A percentile compares a stretch with the other conserved stretches of the same genome.
Evolutionary conservation across 78 protist species (phyloP).

Genomic region (Mantamonas sphyraenae): DNA sequence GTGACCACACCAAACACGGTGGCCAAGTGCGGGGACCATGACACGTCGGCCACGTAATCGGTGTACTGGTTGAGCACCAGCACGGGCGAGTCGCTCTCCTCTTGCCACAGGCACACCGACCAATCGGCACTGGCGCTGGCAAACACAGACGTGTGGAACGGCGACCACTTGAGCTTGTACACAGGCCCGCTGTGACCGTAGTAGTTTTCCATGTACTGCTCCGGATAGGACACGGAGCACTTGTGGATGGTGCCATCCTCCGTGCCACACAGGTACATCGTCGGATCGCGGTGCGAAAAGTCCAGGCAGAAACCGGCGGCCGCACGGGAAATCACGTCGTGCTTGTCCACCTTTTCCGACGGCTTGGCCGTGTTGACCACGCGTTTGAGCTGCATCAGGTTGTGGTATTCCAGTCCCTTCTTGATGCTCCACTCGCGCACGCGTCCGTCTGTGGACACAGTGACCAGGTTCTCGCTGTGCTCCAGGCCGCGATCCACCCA

Average conservation of each 20-base stretch:
- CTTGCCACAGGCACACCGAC: constrained; percentile 42
- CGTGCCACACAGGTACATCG: constrained; percentile 54
- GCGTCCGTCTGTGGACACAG: constrained; percentile 62
- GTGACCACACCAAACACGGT: constrained; percentile 40
- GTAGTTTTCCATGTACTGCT: constrained; percentile 49
- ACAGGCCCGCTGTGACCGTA: constrained; percentile 55
- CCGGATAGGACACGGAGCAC: constrained; percentile 61
- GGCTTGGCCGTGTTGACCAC: background rate
- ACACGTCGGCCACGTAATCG: constrained; percentile 34
- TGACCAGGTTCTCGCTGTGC: constrained; percentile 36
- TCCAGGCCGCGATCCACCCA: constrained; percentile 36
- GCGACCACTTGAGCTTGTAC: constrained; percentile 42
- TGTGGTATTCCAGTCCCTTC: constrained; percentile 53
- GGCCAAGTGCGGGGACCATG: constrained; percentile 32
- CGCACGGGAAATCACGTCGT: constrained; percentile 1
- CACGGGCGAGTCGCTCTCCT: constrained; percentile 6
- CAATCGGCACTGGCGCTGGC: constrained; percentile 44
- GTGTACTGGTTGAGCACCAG: background rate
- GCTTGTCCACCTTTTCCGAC: background rate
- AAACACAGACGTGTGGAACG: no score
- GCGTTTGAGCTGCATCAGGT: constrained; percentile 34
- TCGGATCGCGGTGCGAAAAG: constrained; percentile 24
- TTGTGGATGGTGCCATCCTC: constrained; percentile 67
- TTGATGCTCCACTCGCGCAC: constrained; percentile 48
- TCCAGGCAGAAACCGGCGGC: constrained; percentile 39